Conservation (phyloP, 345 rosid genomes). For the Camelina laxa region DNA sequence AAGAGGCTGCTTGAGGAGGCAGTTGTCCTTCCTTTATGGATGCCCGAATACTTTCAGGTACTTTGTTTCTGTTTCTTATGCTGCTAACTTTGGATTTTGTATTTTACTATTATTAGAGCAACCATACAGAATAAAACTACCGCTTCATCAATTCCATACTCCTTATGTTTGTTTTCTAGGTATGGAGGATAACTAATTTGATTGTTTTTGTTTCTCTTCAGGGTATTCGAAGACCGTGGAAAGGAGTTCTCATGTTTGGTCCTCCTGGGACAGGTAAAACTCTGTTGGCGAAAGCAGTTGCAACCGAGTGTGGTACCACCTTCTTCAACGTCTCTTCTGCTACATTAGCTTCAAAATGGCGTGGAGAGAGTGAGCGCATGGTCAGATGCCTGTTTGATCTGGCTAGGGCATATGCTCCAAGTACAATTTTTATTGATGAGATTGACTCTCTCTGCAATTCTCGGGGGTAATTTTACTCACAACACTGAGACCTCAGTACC, state of each 20-base stretch:
- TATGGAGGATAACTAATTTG: background rate
- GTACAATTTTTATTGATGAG: conserved; percentile 97
- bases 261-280: conserved; percentile 99
- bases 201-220: conserved; percentile 40
- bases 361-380: conserved; percentile 99
- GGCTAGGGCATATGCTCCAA: conserved; percentile 97
- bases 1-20: conserved; percentile 99
- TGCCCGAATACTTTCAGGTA: conserved; percentile 99
- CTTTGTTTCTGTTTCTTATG: conserved; percentile 13
- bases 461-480: conserved; percentile 70
- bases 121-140: conserved; percentile 12
- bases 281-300: conserved; percentile 94
- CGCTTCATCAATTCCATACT: background rate
- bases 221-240: conserved; percentile 99
- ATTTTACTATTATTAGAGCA: conserved; percentile 12
- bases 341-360: conserved; percentile 97
- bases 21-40: conserved; percentile 99
- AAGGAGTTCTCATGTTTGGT: conserved; percentile 99
- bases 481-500: conserved; percentile 8
- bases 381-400: conserved; percentile 94
- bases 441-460: conserved; percentile 97
- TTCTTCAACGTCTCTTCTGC: conserved; percentile 98
- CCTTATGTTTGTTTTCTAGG: background rate
- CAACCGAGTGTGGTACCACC: conserved; percentile 97
- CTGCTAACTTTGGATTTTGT: conserved; percentile 1